A percentile compares a stretch with the other conserved stretches of the same genome.
phyloP scores from a whole-genome alignment of 805 yeast genomes.

The Isabelozyma pseudorhagii region DNA sequence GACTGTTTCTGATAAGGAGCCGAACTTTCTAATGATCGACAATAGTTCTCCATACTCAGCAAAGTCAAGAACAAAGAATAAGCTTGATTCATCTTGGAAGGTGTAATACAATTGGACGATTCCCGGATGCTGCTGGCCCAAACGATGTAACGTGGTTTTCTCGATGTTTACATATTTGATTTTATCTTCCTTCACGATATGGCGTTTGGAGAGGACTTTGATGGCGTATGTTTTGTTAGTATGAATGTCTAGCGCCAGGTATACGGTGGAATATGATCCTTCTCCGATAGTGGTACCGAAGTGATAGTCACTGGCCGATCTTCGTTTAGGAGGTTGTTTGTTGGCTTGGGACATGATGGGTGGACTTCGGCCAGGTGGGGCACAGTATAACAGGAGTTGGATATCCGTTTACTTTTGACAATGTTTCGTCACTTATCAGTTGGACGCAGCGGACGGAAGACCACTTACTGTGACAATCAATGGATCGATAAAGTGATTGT shows the following conservation, averaged over 20 bases:
- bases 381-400: no score
- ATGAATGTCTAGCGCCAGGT: constrained; percentile 75
- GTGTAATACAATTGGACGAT: constrained; percentile 89
- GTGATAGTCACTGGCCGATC: constrained; percentile 78
- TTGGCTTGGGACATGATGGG: background rate
- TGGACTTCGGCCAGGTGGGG: background rate
- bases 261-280: constrained; percentile 94
- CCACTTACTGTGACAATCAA: background rate
- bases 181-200: constrained; percentile 90
- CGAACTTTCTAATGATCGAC: constrained; percentile 70
- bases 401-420: no score
- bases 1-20: constrained; percentile 72
- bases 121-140: constrained; percentile 90
- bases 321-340: constrained; percentile 18
- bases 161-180: constrained; percentile 95
- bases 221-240: constrained; percentile 81
- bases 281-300: constrained; percentile 90
- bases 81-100: constrained; percentile 84
- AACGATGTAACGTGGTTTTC: constrained; percentile 79
- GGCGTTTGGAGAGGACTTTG: constrained; percentile 86
- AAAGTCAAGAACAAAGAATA: constrained; percentile 89
- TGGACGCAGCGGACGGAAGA: background rate
- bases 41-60: constrained; percentile 95
- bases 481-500: background rate
- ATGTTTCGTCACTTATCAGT: no score